Percentiles rank a stretch among this genome's conserved stretches.
phyloP scores from a whole-genome alignment of 768 basidiomycete species.

The Auricularia sp. region DNA sequence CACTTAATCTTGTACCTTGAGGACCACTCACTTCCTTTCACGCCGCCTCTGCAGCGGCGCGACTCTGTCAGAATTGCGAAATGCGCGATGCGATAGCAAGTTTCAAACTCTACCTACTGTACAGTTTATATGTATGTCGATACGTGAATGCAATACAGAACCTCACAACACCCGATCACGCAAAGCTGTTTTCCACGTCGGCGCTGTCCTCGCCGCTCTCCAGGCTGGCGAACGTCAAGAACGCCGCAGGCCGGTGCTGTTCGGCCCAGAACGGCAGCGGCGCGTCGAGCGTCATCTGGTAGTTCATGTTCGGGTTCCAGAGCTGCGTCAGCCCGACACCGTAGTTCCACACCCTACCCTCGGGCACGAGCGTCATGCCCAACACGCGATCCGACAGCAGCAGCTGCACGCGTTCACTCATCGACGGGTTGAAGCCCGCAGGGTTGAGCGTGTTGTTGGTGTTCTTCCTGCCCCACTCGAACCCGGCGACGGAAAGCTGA shows the following conservation, averaged over 20 bases:
- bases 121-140: neutral
- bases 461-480: constrained; percentile 98
- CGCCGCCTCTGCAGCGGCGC: no score
- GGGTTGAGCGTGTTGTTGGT: constrained; percentile 76
- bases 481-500: constrained; percentile 80
- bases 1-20: no score
- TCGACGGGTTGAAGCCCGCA: constrained; percentile 92
- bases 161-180: constrained; percentile 31
- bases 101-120: neutral
- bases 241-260: constrained; percentile 87
- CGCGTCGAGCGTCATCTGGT: constrained; percentile 81
- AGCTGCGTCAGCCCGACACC: constrained; percentile 87
- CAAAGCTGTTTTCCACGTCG: constrained; percentile 91
- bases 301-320: constrained; percentile 75
- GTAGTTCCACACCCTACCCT: constrained; percentile 95
- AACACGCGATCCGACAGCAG: constrained; percentile 91
- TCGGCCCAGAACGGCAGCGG: constrained; percentile 94
- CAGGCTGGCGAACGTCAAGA: constrained; percentile 88
- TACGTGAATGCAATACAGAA: neutral
- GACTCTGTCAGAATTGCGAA: no score
- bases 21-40: no score
- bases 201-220: constrained; percentile 89
- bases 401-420: constrained; percentile 88
- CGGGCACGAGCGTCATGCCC: constrained; percentile 90
- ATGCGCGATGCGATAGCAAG: neutral